Evolutionary conservation across 352 stramenopile genomes (phyloP).

Genomic region (Peronosclerospora sorghi): DNA sequence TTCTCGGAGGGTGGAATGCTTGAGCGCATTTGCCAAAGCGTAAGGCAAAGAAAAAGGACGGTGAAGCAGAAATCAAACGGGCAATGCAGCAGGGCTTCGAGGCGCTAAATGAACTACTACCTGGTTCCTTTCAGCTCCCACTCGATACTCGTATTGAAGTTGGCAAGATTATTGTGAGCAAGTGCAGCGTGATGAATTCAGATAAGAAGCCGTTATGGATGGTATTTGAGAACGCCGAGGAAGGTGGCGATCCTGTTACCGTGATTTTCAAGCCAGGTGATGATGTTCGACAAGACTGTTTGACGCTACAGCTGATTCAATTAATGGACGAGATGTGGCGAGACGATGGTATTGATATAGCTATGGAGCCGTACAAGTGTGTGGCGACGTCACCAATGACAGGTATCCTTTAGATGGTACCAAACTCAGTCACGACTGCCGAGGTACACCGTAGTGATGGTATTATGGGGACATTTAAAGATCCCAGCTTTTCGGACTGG

Average conservation of each 20-base stretch:
- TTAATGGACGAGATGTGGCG: conserved; percentile 91
- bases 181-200: conserved; percentile 83
- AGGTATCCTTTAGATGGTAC: too few species aligned
- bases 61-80: conserved; percentile 68
- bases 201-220: conserved; percentile 86
- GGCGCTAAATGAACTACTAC: conserved; percentile 75
- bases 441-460: conserved; percentile 81
- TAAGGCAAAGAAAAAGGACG: conserved; percentile 81
- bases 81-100: conserved; percentile 69
- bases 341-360: conserved; percentile 87
- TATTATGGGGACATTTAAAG: conserved; percentile 75
- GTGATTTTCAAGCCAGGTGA: conserved; percentile 93
- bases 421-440: conserved; percentile 90
- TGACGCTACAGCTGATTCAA: conserved; percentile 88
- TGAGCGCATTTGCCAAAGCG: conserved; percentile 70
- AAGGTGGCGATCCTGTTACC: conserved; percentile 64
- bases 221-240: conserved; percentile 80
- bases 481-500: conserved; percentile 78
- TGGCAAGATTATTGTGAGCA: too few species aligned
- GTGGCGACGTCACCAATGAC: conserved; percentile 85
- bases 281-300: conserved; percentile 90
- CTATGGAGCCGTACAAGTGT: too few species aligned
- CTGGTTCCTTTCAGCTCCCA: conserved; percentile 77
- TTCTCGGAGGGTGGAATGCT: conserved; percentile 69
- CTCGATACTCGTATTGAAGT: conserved; percentile 79